phyloP scores from a whole-genome alignment of 495 filamentous ascomycete species.

The Aspergillus wentii region DNA sequence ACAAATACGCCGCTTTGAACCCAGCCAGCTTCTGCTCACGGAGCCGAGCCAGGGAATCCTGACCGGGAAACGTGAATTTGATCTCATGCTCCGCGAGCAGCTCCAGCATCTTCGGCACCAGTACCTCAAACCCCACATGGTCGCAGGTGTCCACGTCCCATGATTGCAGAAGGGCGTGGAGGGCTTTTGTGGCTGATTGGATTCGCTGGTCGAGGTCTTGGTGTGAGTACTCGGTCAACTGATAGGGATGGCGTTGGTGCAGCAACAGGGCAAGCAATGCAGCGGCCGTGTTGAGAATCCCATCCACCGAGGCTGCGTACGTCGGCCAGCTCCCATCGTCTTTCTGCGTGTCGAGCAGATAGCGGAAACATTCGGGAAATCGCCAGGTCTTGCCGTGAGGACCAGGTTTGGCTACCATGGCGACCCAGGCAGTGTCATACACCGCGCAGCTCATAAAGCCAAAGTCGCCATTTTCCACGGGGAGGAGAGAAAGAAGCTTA shows the following conservation, averaged over 20 bases:
- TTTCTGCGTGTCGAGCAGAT: constrained; percentile 11
- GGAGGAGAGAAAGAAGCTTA: too few relatives aligned
- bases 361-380: constrained; percentile 28
- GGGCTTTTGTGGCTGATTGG: not conserved
- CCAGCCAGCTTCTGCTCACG: constrained; percentile 19
- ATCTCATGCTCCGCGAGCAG: constrained; percentile 14
- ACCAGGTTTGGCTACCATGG: constrained; percentile 29
- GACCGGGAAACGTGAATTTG: constrained; percentile 15
- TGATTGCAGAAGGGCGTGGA: not conserved
- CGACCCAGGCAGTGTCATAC: constrained; percentile 47
- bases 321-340: constrained; percentile 13
- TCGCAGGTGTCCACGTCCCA: constrained; percentile 8
- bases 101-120: constrained; percentile 23
- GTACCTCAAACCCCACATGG: constrained; percentile 35
- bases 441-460: too few relatives aligned
- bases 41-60: constrained; percentile 1
- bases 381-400: constrained; percentile 15
- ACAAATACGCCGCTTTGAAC: constrained; percentile 22
- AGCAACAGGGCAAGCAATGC: constrained; percentile 15
- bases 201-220: not conserved
- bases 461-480: too few relatives aligned
- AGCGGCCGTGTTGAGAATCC: constrained; percentile 19
- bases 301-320: constrained; percentile 11
- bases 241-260: not conserved
- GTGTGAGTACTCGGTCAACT: not conserved